A percentile compares a stretch with the other conserved stretches of the same genome.
These are phyloP conservation scores for Trichoderma asperellum DNA, from an alignment of 2,329 filamentous ascomycete genomes.

Conservation along the genomic window DNA sequence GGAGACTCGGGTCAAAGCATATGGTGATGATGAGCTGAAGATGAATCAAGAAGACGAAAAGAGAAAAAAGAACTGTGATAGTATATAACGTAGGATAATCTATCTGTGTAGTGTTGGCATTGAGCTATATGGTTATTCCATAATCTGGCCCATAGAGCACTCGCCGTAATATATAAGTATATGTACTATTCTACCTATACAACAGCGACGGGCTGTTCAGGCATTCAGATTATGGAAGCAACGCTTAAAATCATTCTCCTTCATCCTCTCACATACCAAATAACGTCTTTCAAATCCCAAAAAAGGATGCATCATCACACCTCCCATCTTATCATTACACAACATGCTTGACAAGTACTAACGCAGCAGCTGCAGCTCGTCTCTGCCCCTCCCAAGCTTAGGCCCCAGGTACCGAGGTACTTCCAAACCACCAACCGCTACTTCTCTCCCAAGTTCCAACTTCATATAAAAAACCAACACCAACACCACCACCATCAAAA, in stretches of 20 bases:
- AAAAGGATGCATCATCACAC: too few relatives aligned
- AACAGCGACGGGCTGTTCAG: too few relatives aligned
- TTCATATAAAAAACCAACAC: background rate
- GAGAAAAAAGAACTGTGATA: background rate
- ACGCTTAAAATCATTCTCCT: too few relatives aligned
- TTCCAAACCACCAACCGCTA: background rate
- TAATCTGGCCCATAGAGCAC: background rate
- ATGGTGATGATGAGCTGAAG: background rate
- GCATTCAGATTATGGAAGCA: too few relatives aligned
- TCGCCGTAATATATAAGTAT: too few relatives aligned
- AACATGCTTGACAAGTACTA: too few relatives aligned
- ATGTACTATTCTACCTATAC: too few relatives aligned
- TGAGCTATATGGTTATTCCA: background rate
- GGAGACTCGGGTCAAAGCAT: background rate
- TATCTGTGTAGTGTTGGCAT: background rate
- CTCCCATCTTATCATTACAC: too few relatives aligned
- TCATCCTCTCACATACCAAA: too few relatives aligned
- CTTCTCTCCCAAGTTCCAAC: background rate
- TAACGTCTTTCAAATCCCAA: too few relatives aligned
- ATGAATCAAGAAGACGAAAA: background rate
- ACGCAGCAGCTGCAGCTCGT: background rate
- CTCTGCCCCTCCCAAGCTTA: background rate
- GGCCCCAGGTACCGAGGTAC: background rate
- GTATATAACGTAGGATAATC: background rate
- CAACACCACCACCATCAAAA: background rate